Conservation (phyloP, 1,284 basidiomycete genomes). For the Boletus mariae region DNA sequence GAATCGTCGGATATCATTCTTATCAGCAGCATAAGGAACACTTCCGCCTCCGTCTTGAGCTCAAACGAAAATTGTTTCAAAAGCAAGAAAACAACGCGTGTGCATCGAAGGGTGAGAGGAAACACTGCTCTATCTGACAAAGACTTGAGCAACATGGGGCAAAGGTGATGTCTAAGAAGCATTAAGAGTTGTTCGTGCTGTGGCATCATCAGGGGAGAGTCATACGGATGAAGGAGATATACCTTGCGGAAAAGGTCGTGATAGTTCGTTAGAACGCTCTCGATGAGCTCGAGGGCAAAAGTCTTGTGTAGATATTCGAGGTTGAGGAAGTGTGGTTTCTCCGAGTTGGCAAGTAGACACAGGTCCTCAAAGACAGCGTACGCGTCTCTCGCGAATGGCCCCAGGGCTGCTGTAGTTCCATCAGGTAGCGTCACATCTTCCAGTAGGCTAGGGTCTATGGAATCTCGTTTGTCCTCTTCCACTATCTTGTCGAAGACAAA, state of each 20-base stretch:
- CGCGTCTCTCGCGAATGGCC: constrained; percentile 82
- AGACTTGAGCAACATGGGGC: constrained; percentile 83
- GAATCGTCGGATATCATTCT: constrained; percentile 72
- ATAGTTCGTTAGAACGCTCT: constrained; percentile 95
- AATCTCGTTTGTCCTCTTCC: constrained; percentile 64
- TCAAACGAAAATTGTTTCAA: constrained; percentile 89
- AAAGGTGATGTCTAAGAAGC: constrained; percentile 84
- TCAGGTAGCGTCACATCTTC: constrained; percentile 58
- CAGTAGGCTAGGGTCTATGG: constrained; percentile 32
- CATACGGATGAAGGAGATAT: constrained; percentile 11
- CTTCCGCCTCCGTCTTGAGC: constrained; percentile 76
- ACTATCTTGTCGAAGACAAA: constrained; percentile 95
- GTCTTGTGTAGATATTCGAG: constrained; percentile 88
- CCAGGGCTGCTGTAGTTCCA: constrained; percentile 57
- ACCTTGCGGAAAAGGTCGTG: constrained; percentile 83
- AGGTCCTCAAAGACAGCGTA: constrained; percentile 88
- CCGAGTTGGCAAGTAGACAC: constrained; percentile 81
- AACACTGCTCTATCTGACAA: constrained; percentile 84
- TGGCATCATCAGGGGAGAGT: constrained; percentile 1
- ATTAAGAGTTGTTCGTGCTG: constrained; percentile 83
- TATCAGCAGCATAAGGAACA: constrained; percentile 81
- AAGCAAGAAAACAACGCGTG: constrained; percentile 89
- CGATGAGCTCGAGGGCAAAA: constrained; percentile 92
- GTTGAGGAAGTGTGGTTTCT: constrained; percentile 80
- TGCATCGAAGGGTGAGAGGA: constrained; percentile 85